phyloP scores from a whole-genome alignment of 805 yeast genomes.

The Myxozyma vanderwaltii region DNA sequence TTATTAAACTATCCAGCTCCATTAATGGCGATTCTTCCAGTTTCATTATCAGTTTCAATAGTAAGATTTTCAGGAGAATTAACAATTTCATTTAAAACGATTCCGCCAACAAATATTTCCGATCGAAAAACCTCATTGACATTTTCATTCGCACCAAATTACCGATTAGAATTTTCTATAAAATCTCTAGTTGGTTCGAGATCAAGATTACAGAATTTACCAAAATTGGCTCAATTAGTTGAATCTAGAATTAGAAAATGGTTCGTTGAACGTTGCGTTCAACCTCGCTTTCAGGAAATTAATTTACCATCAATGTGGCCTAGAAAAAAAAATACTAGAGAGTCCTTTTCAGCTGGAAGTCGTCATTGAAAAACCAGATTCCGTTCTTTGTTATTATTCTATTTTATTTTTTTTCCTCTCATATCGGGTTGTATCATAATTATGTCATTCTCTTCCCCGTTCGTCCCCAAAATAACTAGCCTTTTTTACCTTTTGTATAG shows the following conservation, averaged over 20 bases:
- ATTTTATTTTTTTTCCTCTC: too few relatives aligned
- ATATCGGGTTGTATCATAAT: too few relatives aligned
- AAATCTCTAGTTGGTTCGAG: constrained; percentile 89
- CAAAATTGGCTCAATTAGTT: constrained; percentile 81
- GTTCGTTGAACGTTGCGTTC: constrained; percentile 91
- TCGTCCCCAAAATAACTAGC: too few relatives aligned
- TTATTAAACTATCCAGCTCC: constrained; percentile 81
- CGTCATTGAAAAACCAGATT: background rate
- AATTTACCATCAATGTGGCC: constrained; percentile 82
- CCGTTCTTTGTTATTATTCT: too few relatives aligned
- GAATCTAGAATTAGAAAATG: constrained; percentile 81
- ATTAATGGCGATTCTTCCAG: constrained; percentile 82
- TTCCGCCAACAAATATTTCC: constrained; percentile 20
- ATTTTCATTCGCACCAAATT: constrained; percentile 90
- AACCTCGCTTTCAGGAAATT: constrained; percentile 87
- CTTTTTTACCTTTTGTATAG: too few relatives aligned
- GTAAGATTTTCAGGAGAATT: constrained; percentile 90
- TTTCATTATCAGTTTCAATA: constrained; percentile 79
- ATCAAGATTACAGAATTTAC: constrained; percentile 88
- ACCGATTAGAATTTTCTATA: constrained; percentile 83
- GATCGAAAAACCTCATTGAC: constrained; percentile 61
- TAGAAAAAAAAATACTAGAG: constrained; percentile 37
- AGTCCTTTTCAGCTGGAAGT: constrained; percentile 22
- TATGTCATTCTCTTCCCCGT: too few relatives aligned
- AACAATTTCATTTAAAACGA: constrained; percentile 60